phyloP scores from a whole-genome alignment of 352 stramenopile species.

The Phytopythium oedochilum region DNA sequence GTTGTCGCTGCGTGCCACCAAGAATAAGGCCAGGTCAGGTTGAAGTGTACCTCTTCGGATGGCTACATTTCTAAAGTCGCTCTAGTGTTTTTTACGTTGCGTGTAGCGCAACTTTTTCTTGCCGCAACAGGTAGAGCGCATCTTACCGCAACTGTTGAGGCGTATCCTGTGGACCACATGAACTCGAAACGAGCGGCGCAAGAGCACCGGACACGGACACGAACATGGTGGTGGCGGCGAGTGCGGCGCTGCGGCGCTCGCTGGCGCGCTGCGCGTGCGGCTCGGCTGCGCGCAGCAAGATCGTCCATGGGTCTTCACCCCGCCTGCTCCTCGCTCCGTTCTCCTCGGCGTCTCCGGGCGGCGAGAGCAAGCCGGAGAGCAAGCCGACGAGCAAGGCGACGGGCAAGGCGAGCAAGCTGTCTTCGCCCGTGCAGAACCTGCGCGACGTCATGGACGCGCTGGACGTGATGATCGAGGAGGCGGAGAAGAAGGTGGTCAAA shows the following conservation, averaged over 20 bases:
- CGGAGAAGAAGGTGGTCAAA: conserved; percentile 80
- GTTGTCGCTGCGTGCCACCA: neutral
- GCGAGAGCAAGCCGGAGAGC: neutral
- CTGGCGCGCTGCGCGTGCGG: conserved; percentile 8
- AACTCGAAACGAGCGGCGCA: conserved; percentile 1
- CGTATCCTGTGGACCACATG: neutral
- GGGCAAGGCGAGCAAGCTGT: neutral
- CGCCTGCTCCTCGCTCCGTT: conserved; percentile 7
- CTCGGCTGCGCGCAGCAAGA: neutral
- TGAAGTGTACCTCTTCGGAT: too few relatives aligned
- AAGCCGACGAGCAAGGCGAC: neutral
- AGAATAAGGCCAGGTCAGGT: too few relatives aligned
- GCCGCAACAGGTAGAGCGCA: neutral
- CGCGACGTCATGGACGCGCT: conserved; percentile 69
- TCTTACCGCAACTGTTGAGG: neutral
- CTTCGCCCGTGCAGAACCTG: conserved; percentile 68
- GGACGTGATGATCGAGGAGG: conserved; percentile 81
- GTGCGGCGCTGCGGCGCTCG: conserved; percentile 1
- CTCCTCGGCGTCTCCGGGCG: neutral
- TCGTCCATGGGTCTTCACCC: neutral
- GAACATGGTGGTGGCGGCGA: conserved; percentile 7
- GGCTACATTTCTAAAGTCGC: neutral
- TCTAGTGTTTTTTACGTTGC: neutral
- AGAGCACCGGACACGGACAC: neutral
- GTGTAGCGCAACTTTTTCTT: neutral